Percentiles rank a stretch among this genome's conserved stretches.
Conservation (phyloP, 164 flowering plant species). For the Sedum album region DNA sequence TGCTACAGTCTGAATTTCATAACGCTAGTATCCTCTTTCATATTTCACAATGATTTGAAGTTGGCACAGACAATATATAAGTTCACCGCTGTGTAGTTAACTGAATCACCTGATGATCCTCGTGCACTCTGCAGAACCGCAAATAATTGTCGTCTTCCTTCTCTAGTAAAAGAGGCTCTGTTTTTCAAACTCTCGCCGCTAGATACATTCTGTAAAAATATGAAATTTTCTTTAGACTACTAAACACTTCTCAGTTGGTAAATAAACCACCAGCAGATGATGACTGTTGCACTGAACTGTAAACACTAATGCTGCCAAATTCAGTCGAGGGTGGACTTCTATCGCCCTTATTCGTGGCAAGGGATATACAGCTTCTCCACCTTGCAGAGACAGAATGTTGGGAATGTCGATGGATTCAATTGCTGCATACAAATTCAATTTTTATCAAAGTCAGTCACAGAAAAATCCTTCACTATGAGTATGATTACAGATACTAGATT, state of each 20-base stretch:
- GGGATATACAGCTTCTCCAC: constrained; percentile 94
- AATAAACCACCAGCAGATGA: neutral
- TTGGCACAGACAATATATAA: neutral
- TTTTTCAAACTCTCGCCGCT: constrained; percentile 55
- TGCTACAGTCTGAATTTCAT: neutral
- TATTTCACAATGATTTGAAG: neutral
- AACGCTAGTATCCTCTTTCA: neutral
- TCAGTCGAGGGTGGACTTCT: constrained; percentile 80
- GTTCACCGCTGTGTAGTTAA: neutral
- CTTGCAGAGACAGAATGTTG: constrained; percentile 80
- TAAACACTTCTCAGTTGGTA: neutral
- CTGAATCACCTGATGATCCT: constrained; percentile 86
- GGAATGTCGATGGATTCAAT: constrained; percentile 89
- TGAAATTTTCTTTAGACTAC: neutral
- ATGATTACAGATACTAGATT: neutral
- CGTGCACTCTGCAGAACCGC: constrained; percentile 96
- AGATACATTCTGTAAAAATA: constrained; percentile 44
- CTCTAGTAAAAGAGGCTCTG: constrained; percentile 84
- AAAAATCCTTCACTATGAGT: too few relatives aligned
- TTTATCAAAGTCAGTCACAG: constrained; percentile 5
- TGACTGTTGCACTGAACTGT: constrained; percentile 51
- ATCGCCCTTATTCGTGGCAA: constrained; percentile 70
- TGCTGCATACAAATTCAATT: constrained; percentile 33
- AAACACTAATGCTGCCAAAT: constrained; percentile 76
- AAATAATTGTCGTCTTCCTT: constrained; percentile 94